These are phyloP conservation scores for Helminthosporium solani DNA, from an alignment of 2,329 filamentous ascomycete genomes.

Conservation along the genomic window DNA sequence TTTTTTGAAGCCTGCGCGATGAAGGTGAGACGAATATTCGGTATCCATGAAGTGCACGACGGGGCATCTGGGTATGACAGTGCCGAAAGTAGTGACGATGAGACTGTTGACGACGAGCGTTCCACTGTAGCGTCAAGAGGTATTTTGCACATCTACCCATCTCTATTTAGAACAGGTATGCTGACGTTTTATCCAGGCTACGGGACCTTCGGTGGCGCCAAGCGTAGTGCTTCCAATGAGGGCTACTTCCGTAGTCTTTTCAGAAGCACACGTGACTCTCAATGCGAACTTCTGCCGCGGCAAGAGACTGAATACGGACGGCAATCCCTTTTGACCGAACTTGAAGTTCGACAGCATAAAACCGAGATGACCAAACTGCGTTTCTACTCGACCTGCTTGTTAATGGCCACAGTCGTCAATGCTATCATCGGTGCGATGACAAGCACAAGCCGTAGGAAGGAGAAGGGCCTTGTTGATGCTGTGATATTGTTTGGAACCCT, in stretches of 20 bases:
- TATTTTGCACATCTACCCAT: not conserved
- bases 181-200: conserved; percentile 47
- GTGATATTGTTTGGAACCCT: conserved; percentile 70
- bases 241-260: conserved; percentile 38
- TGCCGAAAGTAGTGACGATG: conserved; percentile 52
- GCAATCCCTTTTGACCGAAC: conserved; percentile 47
- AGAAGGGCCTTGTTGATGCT: conserved; percentile 70
- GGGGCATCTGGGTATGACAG: conserved; percentile 26
- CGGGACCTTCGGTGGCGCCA: conserved; percentile 29
- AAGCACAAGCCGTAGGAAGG: conserved; percentile 65
- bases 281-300: conserved; percentile 47
- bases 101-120: conserved; percentile 46
- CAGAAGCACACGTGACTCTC: conserved; percentile 24
- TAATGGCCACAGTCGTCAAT: conserved; percentile 63
- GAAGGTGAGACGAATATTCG: conserved; percentile 28
- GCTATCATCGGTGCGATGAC: conserved; percentile 66
- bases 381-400: conserved; percentile 54
- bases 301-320: conserved; percentile 39
- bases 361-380: conserved; percentile 38
- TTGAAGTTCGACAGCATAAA: conserved; percentile 33
- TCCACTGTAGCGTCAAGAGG: conserved; percentile 38
- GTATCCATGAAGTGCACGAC: conserved; percentile 21
- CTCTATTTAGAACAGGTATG: not conserved
- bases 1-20: conserved; percentile 51
- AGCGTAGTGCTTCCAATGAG: conserved; percentile 6